A percentile compares a stretch with the other conserved stretches of the same genome.
phyloP scores from a whole-genome alignment of 2,329 filamentous ascomycete genomes.

The Hymenoscyphus fructigenus region DNA sequence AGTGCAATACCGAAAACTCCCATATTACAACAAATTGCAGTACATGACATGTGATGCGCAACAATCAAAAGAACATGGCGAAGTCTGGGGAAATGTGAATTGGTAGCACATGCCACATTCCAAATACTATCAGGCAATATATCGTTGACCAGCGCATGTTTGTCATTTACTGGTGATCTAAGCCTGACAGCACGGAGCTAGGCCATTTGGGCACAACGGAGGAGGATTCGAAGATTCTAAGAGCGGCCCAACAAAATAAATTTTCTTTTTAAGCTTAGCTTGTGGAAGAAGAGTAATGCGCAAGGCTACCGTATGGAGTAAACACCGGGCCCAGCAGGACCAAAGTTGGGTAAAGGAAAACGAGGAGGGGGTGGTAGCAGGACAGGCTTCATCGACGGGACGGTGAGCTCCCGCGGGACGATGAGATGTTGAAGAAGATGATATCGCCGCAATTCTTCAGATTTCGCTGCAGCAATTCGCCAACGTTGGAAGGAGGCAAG shows the following conservation, averaged over 20 bases:
- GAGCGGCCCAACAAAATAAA: too few relatives aligned
- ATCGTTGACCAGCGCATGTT: neutral
- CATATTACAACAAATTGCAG: conserved; percentile 8
- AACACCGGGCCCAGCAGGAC: neutral
- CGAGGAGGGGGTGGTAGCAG: too few relatives aligned
- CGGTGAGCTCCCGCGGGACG: neutral
- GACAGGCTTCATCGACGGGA: neutral
- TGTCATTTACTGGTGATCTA: too few relatives aligned
- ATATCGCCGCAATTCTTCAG: too few relatives aligned
- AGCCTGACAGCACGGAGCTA: neutral
- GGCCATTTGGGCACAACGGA: neutral
- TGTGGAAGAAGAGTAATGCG: neutral
- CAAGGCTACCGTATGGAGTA: neutral
- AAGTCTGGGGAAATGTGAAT: conserved; percentile 10
- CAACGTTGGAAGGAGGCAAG: neutral
- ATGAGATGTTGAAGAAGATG: neutral
- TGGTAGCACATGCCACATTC: conserved; percentile 4
- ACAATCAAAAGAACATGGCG: conserved; percentile 13
- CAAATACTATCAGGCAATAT: conserved; percentile 10
- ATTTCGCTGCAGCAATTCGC: neutral
- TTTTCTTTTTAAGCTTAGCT: too few relatives aligned
- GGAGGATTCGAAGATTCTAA: too few relatives aligned
- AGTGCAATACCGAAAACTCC: neutral
- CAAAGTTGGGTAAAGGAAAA: neutral
- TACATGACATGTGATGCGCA: conserved; percentile 14